Conservation (phyloP, 2,329 filamentous ascomycete species). For the Trematosphaeria pertusa region DNA sequence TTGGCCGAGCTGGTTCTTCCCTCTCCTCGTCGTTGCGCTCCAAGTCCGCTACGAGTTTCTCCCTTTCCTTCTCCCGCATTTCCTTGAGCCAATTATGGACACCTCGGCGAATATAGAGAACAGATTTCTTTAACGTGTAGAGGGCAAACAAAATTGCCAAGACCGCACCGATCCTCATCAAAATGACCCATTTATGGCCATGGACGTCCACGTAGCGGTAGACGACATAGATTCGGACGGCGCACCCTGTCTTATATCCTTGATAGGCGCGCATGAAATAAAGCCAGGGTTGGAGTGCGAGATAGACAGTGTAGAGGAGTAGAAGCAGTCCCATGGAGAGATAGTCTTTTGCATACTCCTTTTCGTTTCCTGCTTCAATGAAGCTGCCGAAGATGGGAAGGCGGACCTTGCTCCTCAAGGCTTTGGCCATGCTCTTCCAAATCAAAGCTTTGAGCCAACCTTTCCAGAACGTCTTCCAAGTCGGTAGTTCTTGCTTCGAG, state of each 20-base stretch:
- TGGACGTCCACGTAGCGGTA: not conserved
- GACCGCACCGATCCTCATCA: not conserved
- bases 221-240: not conserved
- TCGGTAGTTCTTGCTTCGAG: not conserved
- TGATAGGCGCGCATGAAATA: not conserved
- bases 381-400: no score
- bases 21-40: not conserved
- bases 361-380: not conserved
- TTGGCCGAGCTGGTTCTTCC: no score
- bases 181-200: not conserved
- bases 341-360: not conserved
- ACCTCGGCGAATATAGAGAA: not conserved
- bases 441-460: not conserved
- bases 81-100: not conserved
- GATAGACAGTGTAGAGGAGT: not conserved
- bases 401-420: no score
- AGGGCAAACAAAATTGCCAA: not conserved
- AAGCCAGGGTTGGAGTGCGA: not conserved
- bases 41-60: not conserved
- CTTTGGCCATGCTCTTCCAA: no score
- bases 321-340: not conserved
- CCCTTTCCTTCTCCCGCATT: not conserved
- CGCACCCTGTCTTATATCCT: not conserved
- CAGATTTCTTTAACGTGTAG: not conserved
- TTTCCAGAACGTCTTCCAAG: not conserved